These are phyloP conservation scores for Ceratocystis harringtonii DNA, from an alignment of 2,329 filamentous ascomycete genomes.

Conservation along the genomic window DNA sequence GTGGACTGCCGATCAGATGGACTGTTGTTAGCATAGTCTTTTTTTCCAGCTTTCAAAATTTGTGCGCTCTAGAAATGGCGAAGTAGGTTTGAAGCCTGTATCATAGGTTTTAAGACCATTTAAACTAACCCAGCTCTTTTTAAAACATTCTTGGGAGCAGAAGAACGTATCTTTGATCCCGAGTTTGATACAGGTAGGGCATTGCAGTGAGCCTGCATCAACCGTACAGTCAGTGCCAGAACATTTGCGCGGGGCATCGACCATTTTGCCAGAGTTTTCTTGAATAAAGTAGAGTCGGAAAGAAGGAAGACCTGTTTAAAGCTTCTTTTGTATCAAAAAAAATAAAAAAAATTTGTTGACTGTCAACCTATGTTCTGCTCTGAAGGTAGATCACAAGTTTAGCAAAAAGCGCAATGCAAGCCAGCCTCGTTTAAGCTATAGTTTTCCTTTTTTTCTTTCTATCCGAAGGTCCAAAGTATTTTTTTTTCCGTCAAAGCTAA, in stretches of 20 bases:
- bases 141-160: slow-evolving; percentile 98
- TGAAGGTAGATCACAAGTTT: neutral
- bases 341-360: neutral
- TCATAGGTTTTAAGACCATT: neutral
- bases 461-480: neutral
- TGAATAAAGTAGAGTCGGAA: neutral
- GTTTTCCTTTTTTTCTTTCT: neutral
- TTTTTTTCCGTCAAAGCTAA: neutral
- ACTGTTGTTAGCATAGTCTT: neutral
- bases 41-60: neutral
- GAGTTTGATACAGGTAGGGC: slow-evolving; percentile 85
- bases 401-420: neutral
- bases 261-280: slow-evolving; percentile 25
- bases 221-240: slow-evolving; percentile 73
- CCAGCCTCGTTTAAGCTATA: neutral
- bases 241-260: slow-evolving; percentile 51
- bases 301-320: neutral
- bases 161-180: slow-evolving; percentile 84
- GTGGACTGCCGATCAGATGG: slow-evolving; percentile 6
- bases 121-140: slow-evolving; percentile 79
- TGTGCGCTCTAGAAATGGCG: too few species aligned
- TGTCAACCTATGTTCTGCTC: neutral
- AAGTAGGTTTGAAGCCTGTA: neutral
- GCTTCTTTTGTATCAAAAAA: neutral
- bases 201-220: slow-evolving; percentile 73